Evolutionary conservation across 192 early-diverging fungal genomes (phyloP), one percentile per base, ranked within the genome.

Genomic region (Coemansia asiatica): DNA sequence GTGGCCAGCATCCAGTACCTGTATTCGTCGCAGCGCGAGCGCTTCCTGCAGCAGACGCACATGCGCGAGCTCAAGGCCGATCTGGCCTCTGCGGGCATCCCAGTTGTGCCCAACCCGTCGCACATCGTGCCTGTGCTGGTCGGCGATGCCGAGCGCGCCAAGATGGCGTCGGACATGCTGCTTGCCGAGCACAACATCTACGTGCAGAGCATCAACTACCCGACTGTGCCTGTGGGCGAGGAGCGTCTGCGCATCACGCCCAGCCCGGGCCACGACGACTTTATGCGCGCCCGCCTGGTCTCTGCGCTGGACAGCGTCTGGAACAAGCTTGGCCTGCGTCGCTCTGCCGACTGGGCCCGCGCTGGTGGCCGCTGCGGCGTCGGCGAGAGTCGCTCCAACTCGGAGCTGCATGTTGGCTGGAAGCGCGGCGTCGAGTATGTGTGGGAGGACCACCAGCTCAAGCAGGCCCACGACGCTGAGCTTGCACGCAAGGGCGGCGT

Each of bases 121-220:
- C 97, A 99, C 80, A 99, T 99, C 83, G 97, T 99, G 50, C 97
- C 97, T 23, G 94, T 99, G 23, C 89, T 99, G 55, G 89, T 99
- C 21, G 97, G 97, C 54, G 93, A 99, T 72, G 97, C 97, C 59
- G 95, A 95, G 65, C 85, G 86, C 60, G 92, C 91, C 73, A 99
- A 97, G 82, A 85, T 85, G 10, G 92, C 96, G 31, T 94, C 91
- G 27, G 97, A 99, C 78, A 90, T 95, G 85, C 83, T 99, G 53
- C 81, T 99, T 36, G 76, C 72, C 81, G 88, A 93, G 65, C 91
- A 94, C 84, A 86, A 85, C 61, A 97, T 99, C 73, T 99, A 99
- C 78, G 97, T 97, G 44, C 97, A 99, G 84, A 88, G 85, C 74
- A 99, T 99, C 87, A 99, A 99, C 85, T 99, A 93, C 81, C 97